phyloP scores from a whole-genome alignment of 257 asterid species.

The Gentiana macrophylla region DNA sequence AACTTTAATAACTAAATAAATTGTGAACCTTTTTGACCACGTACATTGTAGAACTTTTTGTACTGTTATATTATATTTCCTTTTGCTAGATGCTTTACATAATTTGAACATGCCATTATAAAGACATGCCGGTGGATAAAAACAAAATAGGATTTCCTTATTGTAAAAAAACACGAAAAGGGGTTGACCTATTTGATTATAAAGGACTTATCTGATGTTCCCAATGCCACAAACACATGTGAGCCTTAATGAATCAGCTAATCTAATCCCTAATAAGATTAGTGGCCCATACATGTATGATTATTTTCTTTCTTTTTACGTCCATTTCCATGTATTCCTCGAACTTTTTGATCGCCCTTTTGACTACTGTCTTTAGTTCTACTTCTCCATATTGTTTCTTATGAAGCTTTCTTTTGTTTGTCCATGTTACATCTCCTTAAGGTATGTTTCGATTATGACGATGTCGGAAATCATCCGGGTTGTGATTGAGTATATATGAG shows the following conservation, averaged over 20 bases:
- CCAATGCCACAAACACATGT: constrained; percentile 76
- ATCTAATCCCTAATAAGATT: constrained; percentile 20
- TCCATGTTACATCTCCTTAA: too few relatives aligned
- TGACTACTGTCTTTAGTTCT: constrained; percentile 48
- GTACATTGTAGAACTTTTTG: too few relatives aligned
- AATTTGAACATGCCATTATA: constrained; percentile 8
- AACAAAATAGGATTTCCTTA: constrained; percentile 43
- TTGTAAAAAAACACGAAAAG: constrained; percentile 33
- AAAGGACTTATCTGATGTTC: constrained; percentile 42
- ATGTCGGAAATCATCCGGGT: too few relatives aligned
- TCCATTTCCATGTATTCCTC: constrained; percentile 15
- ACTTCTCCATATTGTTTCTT: constrained; percentile 4
- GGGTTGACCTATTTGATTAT: constrained; percentile 32
- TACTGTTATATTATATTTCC: not conserved
- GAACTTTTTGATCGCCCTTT: constrained; percentile 38
- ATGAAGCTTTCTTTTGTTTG: too few relatives aligned
- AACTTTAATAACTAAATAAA: too few relatives aligned
- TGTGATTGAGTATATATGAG: too few relatives aligned
- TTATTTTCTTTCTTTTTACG: not conserved
- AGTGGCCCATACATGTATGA: constrained; percentile 13
- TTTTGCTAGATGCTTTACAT: not conserved
- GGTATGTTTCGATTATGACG: too few relatives aligned
- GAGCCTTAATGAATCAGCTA: constrained; percentile 36
- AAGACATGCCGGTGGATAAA: constrained; percentile 33
- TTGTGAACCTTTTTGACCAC: too few relatives aligned